Evolutionary conservation across 2,329 filamentous ascomycete species (phyloP).

Genomic region (Alternaria conjuncta): DNA sequence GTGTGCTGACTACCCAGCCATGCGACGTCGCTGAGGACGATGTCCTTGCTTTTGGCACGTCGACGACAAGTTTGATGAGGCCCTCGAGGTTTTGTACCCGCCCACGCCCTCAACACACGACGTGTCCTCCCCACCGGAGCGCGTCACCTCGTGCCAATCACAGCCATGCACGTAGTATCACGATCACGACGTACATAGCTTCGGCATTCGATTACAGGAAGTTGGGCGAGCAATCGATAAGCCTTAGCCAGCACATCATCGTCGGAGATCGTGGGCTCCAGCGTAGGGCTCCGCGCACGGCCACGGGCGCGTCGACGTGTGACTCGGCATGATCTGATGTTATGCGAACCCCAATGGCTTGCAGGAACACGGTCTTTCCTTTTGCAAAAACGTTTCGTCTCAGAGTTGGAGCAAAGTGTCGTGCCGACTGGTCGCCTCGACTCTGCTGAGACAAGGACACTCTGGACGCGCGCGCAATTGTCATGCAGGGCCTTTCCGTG

Average conservation of each 20-base stretch:
- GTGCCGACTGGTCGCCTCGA: not conserved
- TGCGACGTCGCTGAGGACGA: not conserved
- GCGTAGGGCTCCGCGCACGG: conserved; percentile 3
- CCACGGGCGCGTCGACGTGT: conserved; percentile 13
- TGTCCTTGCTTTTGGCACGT: not conserved
- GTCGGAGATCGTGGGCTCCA: not conserved
- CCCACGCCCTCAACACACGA: conserved; percentile 3
- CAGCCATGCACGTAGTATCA: conserved; percentile 24
- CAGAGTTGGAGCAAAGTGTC: not conserved
- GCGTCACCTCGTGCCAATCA: conserved; percentile 13
- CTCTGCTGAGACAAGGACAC: not conserved
- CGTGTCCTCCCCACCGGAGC: not conserved
- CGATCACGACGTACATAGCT: conserved; percentile 15
- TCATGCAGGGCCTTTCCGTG: conserved; percentile 17
- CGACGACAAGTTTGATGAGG: not conserved
- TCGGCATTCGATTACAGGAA: not conserved
- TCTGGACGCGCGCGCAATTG: not conserved
- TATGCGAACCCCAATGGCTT: conserved; percentile 27
- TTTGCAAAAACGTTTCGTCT: conserved; percentile 25
- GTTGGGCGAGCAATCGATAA: not conserved
- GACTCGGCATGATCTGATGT: conserved; percentile 20
- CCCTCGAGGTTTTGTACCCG: conserved; percentile 1
- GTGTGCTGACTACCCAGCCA: not conserved
- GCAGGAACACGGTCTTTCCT: conserved; percentile 16
- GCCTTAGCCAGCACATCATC: not conserved